Evolutionary conservation across 345 rosid genomes (phyloP), one percentile per base, ranked within the genome.

Genomic region (Lumnitzera littorea): DNA sequence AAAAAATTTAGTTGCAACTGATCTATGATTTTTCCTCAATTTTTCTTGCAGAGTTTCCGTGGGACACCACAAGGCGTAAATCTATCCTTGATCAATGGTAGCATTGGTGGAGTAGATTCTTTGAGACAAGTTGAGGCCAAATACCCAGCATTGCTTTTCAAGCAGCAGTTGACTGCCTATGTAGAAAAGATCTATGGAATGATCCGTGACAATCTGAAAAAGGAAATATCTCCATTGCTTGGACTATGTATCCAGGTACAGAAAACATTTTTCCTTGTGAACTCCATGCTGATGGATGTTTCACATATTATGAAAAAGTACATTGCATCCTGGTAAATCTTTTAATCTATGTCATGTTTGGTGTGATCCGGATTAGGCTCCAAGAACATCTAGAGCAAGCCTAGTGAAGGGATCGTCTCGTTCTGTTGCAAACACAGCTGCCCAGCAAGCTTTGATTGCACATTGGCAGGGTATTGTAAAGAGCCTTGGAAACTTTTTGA

Each of bases 381-480:
- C 98, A 47, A 83, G 98, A 78, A 88, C 96, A 82, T 86, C 96
- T 36, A 82, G 98, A 75, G 98, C 96, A 56, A 88, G 98, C 80
- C 75, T 91, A 64, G 98, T 91, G 48, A 91, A 91, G 81, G 96
- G 98, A 67, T 76, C 84, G 55, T 75, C 87, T 25, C 91, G 96
- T 31, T 84, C 91, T 0, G 87, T 88, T 41, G 91, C 84, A 54
- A 91, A 78, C 63, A 60, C 82, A 11, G 91, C 88, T 23, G 98
- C 86, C 15, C 98, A 91, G 66, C 96, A 88, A 72, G 83, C 95
- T 50, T 73, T 91, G 68, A 91, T 91, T 67, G 91, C 96, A 17
- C 96, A 91, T 68, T 91, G 96, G 98, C 96, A 91, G 80, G 96
- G 91, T 67, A 91, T 88, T 63, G 95, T 88, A 54, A 91, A 82